A percentile compares a stretch with the other conserved stretches of the same genome.
Conservation (phyloP, 331 rosid species). For the Pyracantha coccinea region DNA sequence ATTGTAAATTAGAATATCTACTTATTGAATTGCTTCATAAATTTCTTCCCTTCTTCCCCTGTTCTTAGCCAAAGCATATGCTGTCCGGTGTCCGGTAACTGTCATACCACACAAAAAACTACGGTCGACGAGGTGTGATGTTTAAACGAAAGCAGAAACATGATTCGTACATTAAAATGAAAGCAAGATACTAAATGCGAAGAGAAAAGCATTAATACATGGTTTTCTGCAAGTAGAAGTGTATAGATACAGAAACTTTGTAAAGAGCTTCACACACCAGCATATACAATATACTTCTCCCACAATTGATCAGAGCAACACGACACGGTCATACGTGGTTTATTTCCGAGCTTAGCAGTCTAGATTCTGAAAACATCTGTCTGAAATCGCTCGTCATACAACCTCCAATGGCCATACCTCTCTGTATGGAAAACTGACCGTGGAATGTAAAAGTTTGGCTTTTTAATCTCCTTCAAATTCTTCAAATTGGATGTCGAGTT, state of each 20-base stretch:
- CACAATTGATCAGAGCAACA: not conserved
- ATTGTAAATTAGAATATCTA: not conserved
- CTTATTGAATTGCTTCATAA: too few relatives aligned
- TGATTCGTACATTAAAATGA: not conserved
- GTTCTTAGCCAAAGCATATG: too few relatives aligned
- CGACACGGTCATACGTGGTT: not conserved
- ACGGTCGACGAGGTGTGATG: not conserved
- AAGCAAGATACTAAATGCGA: not conserved
- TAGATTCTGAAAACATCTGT: constrained; percentile 75
- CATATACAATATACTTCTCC: not conserved
- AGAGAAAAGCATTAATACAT: not conserved
- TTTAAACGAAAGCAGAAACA: not conserved
- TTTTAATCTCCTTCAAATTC: constrained; percentile 53
- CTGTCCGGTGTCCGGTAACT: too few relatives aligned
- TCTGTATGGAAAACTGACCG: constrained; percentile 59
- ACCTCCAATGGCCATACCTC: constrained; percentile 75
- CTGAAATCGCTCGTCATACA: constrained; percentile 86
- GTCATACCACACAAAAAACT: too few relatives aligned
- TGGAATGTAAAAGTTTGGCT: constrained; percentile 66
- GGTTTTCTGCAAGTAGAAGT: not conserved
- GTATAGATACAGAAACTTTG: not conserved
- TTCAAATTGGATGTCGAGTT: constrained; percentile 48
- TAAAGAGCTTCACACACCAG: not conserved
- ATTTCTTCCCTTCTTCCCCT: too few relatives aligned
- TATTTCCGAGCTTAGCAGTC: constrained; percentile 16